These are phyloP conservation scores for Tillandsia leiboldiana DNA, from an alignment of 176 grass and related monocot species.

Conservation along the genomic window DNA sequence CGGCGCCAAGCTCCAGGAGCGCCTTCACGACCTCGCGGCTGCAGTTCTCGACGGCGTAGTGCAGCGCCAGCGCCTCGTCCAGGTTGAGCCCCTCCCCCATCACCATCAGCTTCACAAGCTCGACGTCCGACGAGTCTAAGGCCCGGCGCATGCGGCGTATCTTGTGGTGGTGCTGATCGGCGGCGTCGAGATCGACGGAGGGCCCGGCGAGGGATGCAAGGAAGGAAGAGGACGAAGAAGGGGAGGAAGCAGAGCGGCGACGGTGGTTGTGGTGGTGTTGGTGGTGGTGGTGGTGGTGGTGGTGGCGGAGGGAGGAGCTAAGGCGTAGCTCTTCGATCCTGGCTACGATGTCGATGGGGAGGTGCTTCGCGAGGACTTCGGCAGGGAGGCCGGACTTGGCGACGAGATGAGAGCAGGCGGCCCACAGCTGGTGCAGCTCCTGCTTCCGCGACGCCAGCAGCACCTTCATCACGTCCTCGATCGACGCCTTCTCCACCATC, in stretches of 20 bases:
- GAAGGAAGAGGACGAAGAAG: conserved; percentile 20
- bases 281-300: conserved; percentile 48
- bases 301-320: conserved; percentile 71
- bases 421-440: conserved; percentile 91
- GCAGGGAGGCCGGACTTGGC: conserved; percentile 86
- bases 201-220: conserved; percentile 47
- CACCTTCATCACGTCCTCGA: conserved; percentile 99
- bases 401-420: conserved; percentile 88
- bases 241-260: neutral
- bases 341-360: conserved; percentile 76
- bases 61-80: conserved; percentile 88
- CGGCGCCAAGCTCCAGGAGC: conserved; percentile 87
- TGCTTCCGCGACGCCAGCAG: conserved; percentile 88
- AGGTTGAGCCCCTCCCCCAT: conserved; percentile 98
- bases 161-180: conserved; percentile 52
- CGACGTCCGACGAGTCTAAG: conserved; percentile 89
- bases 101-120: conserved; percentile 99
- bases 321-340: conserved; percentile 94
- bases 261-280: conserved; percentile 1
- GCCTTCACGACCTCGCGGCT: conserved; percentile 98
- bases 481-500: conserved; percentile 98
- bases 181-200: conserved; percentile 35
- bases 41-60: conserved; percentile 97
- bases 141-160: conserved; percentile 99
- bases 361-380: conserved; percentile 93